Evolutionary conservation across 2,329 filamentous ascomycete genomes (phyloP).

Genomic region (Cryphonectria radicalis): DNA sequence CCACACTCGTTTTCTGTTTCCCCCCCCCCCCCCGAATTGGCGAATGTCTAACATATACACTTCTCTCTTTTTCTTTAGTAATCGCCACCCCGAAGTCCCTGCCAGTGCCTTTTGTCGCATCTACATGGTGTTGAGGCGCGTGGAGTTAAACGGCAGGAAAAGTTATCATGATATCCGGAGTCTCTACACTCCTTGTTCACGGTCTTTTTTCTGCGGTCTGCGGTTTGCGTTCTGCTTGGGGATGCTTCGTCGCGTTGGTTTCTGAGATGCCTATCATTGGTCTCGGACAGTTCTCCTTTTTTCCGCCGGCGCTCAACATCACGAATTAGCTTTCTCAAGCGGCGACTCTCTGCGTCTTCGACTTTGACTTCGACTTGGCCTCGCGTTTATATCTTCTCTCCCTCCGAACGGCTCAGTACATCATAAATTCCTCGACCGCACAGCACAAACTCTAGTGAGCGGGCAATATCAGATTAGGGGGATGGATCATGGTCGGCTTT

Average conservation of each 20-base stretch:
- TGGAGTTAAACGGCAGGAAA: constrained; percentile 30
- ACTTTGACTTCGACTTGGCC: constrained; percentile 15
- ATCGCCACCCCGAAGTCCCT: constrained; percentile 26
- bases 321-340: neutral
- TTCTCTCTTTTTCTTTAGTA: constrained; percentile 14
- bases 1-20: neutral
- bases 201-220: constrained; percentile 27
- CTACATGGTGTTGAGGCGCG: constrained; percentile 31
- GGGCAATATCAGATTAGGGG: constrained; percentile 4
- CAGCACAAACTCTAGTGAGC: constrained; percentile 14
- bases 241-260: constrained; percentile 23
- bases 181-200: constrained; percentile 25
- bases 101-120: constrained; percentile 31
- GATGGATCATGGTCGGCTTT: constrained; percentile 13
- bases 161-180: constrained; percentile 30
- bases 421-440: constrained; percentile 13
- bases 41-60: constrained; percentile 2
- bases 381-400: constrained; percentile 5
- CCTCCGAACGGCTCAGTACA: constrained; percentile 17
- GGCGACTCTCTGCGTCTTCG: constrained; percentile 14
- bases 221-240: constrained; percentile 26
- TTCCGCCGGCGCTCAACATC: constrained; percentile 10
- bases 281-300: constrained; percentile 6
- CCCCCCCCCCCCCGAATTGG: neutral
- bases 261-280: neutral